Conservation (phyloP, 1,284 basidiomycete genomes). For the Stygiomarasmius scandens region DNA sequence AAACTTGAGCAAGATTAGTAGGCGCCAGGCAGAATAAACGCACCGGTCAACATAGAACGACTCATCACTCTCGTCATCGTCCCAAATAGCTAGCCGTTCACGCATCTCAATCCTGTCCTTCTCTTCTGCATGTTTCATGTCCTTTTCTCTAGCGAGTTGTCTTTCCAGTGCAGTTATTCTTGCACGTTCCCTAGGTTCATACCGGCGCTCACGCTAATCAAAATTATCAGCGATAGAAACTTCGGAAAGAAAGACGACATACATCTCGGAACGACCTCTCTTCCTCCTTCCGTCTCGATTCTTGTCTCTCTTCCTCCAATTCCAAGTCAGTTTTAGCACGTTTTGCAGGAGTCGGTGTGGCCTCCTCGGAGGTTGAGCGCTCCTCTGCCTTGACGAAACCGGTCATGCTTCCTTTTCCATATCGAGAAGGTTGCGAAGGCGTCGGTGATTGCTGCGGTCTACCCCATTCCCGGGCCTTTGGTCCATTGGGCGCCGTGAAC, state of each 20-base stretch:
- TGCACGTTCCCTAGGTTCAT: slow-evolving; percentile 78
- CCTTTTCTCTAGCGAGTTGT: slow-evolving; percentile 70
- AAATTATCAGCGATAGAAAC: slow-evolving; percentile 5
- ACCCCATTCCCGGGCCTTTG: slow-evolving; percentile 77
- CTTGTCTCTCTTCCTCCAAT: slow-evolving; percentile 76
- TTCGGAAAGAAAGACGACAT: slow-evolving; percentile 34
- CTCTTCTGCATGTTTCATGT: slow-evolving; percentile 75
- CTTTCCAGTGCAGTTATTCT: slow-evolving; percentile 78
- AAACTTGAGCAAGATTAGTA: slow-evolving; percentile 3
- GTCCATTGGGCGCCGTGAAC: slow-evolving; percentile 61
- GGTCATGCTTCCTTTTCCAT: slow-evolving; percentile 75
- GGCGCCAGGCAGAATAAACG: slow-evolving; percentile 16
- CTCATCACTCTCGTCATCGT: slow-evolving; percentile 90
- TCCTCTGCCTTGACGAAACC: slow-evolving; percentile 77
- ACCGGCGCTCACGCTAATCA: slow-evolving; percentile 74
- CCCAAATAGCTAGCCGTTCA: slow-evolving; percentile 78
- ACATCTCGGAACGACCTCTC: slow-evolving; percentile 86
- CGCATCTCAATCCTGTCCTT: slow-evolving; percentile 73
- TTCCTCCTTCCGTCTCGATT: slow-evolving; percentile 73
- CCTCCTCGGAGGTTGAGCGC: slow-evolving; percentile 30
- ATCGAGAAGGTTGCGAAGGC: slow-evolving; percentile 49
- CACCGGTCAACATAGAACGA: slow-evolving; percentile 85
- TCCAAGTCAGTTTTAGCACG: slow-evolving; percentile 82
- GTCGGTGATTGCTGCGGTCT: slow-evolving; percentile 49
- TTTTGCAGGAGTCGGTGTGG: slow-evolving; percentile 33